A percentile compares a stretch with the other conserved stretches of the same genome.
phyloP scores from a whole-genome alignment of 768 basidiomycete genomes.

The Cystobasidium onofrii region DNA sequence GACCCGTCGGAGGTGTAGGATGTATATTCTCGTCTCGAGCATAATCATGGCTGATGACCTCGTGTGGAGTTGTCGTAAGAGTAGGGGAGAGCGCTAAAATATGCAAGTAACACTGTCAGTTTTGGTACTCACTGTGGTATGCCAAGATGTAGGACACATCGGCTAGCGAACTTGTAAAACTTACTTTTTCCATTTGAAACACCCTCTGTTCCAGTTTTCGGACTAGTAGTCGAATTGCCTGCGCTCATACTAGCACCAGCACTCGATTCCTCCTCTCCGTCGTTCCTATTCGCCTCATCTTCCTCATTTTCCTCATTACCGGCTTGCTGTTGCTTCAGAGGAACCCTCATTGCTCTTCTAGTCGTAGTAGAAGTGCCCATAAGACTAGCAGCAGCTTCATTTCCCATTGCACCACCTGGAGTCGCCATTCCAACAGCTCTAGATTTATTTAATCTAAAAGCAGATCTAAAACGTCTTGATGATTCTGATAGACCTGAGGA shows the following conservation, averaged over 20 bases:
- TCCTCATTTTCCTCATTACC: slow-evolving; percentile 6
- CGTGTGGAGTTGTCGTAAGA: not conserved
- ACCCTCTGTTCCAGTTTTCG: not conserved
- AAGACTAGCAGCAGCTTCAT: not conserved
- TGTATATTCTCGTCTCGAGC: not conserved
- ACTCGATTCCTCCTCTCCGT: not conserved
- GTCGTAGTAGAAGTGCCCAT: not conserved
- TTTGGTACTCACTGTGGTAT: no score
- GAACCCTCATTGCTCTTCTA: slow-evolving; percentile 25
- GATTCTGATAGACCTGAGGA: slow-evolving; percentile 27
- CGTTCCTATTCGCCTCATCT: not conserved
- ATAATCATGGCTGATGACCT: not conserved
- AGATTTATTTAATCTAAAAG: slow-evolving; percentile 31
- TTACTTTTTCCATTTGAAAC: not conserved
- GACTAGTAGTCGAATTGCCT: not conserved
- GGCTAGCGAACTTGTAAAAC: no score
- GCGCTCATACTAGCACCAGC: not conserved
- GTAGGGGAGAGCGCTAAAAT: not conserved
- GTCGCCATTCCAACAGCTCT: not conserved
- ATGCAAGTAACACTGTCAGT: not conserved
- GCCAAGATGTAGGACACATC: no score
- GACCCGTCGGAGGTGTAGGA: not conserved
- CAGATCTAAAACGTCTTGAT: slow-evolving; percentile 27
- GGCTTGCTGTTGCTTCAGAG: slow-evolving; percentile 1
- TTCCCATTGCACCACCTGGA: not conserved